These are phyloP conservation scores for Helicocarpus griseus DNA, from an alignment of 2,329 filamentous ascomycete species.

Conservation along the genomic window DNA sequence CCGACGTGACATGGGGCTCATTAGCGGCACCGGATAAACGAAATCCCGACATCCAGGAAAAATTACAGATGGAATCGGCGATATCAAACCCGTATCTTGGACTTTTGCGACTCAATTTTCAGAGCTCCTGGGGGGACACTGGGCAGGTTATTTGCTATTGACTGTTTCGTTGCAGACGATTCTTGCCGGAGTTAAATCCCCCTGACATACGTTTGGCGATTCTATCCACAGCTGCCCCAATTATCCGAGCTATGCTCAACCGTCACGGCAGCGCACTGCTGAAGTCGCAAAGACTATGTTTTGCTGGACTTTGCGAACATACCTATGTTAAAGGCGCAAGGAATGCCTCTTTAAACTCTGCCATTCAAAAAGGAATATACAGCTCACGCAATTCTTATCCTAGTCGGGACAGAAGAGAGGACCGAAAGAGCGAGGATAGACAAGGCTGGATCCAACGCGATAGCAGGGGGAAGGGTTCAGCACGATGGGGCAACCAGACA, in stretches of 20 bases:
- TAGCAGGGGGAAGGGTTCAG: neutral
- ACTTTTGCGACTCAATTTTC: no score
- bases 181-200: no score
- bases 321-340: constrained; percentile 19
- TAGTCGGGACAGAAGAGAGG: neutral
- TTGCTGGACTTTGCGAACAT: neutral
- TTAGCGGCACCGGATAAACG: neutral
- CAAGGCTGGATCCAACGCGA: neutral
- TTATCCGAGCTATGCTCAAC: neutral
- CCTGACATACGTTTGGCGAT: neutral
- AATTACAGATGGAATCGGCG: neutral
- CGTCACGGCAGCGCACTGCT: neutral
- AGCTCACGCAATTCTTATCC: neutral
- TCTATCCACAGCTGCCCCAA: neutral
- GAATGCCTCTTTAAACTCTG: constrained; percentile 53
- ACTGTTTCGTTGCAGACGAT: no score
- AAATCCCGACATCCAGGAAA: neutral
- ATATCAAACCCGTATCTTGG: neutral
- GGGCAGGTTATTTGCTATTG: no score
- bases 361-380: constrained; percentile 41
- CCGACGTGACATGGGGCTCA: neutral
- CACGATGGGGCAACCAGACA: neutral
- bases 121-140: no score
- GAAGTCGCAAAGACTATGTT: neutral
- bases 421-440: neutral